Evolutionary conservation across 129 eudicot genomes (phyloP).

Genomic region (Ambrosia trifida): DNA sequence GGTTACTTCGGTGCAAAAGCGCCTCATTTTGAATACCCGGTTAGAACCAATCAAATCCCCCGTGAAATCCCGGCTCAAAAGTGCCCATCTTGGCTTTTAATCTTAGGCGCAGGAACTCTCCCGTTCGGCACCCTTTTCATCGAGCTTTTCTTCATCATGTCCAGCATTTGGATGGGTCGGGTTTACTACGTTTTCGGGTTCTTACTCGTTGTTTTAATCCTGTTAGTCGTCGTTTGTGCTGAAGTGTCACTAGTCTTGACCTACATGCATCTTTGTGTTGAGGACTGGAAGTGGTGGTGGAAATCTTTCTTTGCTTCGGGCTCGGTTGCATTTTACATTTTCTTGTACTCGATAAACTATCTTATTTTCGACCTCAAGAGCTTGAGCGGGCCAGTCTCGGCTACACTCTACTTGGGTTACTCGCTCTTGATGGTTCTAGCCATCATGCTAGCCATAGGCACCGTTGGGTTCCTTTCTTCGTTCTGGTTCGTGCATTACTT

Average conservation of each 20-base stretch:
- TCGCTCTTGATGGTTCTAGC: slow-evolving; percentile 50
- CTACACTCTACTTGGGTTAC: slow-evolving; percentile 46
- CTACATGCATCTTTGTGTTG: slow-evolving; percentile 45
- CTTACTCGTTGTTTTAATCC: slow-evolving; percentile 31
- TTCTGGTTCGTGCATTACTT: slow-evolving; percentile 53
- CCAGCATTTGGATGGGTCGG: slow-evolving; percentile 43
- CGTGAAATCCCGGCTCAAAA: slow-evolving; percentile 40
- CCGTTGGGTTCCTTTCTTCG: slow-evolving; percentile 48
- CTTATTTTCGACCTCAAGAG: slow-evolving; percentile 46
- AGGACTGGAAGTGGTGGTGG: slow-evolving; percentile 50
- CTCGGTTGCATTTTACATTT: slow-evolving; percentile 43
- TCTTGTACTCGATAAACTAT: slow-evolving; percentile 44
- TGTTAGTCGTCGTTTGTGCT: slow-evolving; percentile 39
- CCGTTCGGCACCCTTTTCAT: slow-evolving; percentile 48
- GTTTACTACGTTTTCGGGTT: slow-evolving; percentile 47
- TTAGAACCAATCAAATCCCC: slow-evolving; percentile 44
- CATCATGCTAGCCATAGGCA: slow-evolving; percentile 46
- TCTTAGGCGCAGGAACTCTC: slow-evolving; percentile 44
- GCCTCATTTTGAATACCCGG: slow-evolving; percentile 34
- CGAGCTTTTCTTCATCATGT: slow-evolving; percentile 43
- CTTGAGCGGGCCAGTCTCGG: slow-evolving; percentile 48
- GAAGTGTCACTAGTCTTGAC: slow-evolving; percentile 38
- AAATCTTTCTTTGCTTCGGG: slow-evolving; percentile 47
- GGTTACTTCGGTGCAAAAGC: slow-evolving; percentile 5
- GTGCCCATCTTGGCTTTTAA: slow-evolving; percentile 40